Evolutionary conservation across 2,329 filamentous ascomycete species (phyloP).

Genomic region (Uncinocarpus reesii): DNA sequence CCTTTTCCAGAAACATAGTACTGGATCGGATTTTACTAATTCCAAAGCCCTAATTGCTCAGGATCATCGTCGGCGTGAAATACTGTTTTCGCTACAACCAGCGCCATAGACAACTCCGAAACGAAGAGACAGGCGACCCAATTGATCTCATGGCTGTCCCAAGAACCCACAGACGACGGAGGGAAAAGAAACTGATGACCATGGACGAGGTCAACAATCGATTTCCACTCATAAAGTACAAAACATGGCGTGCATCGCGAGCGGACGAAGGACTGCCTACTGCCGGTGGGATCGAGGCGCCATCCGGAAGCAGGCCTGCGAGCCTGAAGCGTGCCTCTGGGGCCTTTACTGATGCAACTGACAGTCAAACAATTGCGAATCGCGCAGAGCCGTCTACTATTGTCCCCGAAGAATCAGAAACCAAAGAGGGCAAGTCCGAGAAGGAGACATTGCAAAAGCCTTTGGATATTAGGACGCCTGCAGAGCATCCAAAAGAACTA

Average conservation of each 20-base stretch:
- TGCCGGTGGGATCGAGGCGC: conserved; percentile 68
- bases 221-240: conserved; percentile 94
- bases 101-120: conserved; percentile 68
- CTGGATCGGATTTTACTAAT: conserved; percentile 10
- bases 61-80: conserved; percentile 99
- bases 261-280: conserved; percentile 75
- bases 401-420: conserved; percentile 40
- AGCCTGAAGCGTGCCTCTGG: conserved; percentile 52
- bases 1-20: too few relatives aligned
- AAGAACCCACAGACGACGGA: conserved; percentile 69
- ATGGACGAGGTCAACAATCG: conserved; percentile 99
- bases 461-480: not conserved
- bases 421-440: conserved; percentile 19
- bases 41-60: conserved; percentile 31
- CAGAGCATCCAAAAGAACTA: not conserved
- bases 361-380: conserved; percentile 40
- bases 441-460: not conserved
- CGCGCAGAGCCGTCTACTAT: conserved; percentile 41
- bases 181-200: conserved; percentile 97
- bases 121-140: conserved; percentile 71
- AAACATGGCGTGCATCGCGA: conserved; percentile 77
- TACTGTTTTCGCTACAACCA: conserved; percentile 99
- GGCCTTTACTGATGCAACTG: conserved; percentile 18
- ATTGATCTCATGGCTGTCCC: conserved; percentile 83
- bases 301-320: conserved; percentile 56